These are phyloP conservation scores for Craterostigma plantagineum DNA, from an alignment of 257 asterid genomes.

Conservation along the genomic window DNA sequence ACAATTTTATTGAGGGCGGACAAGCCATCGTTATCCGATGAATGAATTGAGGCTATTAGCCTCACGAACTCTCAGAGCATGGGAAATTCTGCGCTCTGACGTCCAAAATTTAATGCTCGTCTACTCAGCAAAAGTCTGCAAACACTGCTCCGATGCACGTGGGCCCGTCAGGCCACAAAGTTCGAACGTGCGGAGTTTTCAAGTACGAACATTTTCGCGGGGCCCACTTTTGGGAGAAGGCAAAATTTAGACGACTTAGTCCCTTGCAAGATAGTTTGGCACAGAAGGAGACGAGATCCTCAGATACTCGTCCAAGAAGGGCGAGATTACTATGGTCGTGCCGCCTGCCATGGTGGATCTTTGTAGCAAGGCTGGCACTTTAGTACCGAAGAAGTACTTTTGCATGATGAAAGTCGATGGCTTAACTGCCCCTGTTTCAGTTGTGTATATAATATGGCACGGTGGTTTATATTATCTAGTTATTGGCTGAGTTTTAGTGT, in stretches of 20 bases:
- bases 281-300: conserved; percentile 60
- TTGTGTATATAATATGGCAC: background rate
- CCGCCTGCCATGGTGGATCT: conserved; percentile 80
- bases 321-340: conserved; percentile 62
- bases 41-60: conserved; percentile 30
- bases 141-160: conserved; percentile 68
- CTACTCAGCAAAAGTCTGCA: conserved; percentile 71
- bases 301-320: conserved; percentile 41
- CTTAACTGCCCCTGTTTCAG: conserved; percentile 26
- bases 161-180: conserved; percentile 73
- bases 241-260: conserved; percentile 60
- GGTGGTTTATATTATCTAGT: no score
- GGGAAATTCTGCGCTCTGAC: conserved; percentile 59
- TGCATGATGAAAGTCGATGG: conserved; percentile 74
- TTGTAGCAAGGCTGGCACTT: conserved; percentile 66
- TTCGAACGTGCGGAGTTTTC: conserved; percentile 73
- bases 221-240: conserved; percentile 63
- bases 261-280: conserved; percentile 61
- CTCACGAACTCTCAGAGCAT: conserved; percentile 39
- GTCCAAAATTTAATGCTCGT: conserved; percentile 48
- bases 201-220: conserved; percentile 52
- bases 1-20: background rate
- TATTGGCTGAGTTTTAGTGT: no score
- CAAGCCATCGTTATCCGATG: conserved; percentile 17
- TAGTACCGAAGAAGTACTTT: conserved; percentile 48